A percentile compares a stretch with the other conserved stretches of the same genome.
These are phyloP conservation scores for Ilex paraguariensis DNA, from an alignment of 305 asterid genomes.

Conservation along the genomic window DNA sequence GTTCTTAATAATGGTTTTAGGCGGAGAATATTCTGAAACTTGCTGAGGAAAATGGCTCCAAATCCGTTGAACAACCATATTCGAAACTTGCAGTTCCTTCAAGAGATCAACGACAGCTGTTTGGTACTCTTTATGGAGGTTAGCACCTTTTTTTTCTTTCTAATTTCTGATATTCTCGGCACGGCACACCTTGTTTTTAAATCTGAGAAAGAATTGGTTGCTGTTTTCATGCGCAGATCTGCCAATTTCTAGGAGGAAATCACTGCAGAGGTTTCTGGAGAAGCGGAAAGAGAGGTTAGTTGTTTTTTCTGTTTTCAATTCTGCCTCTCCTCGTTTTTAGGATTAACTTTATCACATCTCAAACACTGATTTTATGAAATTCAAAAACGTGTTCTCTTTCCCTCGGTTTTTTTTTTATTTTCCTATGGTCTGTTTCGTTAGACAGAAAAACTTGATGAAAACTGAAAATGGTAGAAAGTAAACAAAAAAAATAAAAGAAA, in stretches of 20 bases:
- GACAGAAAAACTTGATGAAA: too few species aligned
- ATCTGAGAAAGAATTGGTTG: background rate
- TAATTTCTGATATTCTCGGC: too few species aligned
- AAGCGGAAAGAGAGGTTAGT: conserved; percentile 39
- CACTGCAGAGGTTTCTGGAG: conserved; percentile 39
- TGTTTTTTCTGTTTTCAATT: background rate
- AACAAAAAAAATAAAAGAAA: too few species aligned
- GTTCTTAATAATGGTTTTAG: conserved; percentile 10
- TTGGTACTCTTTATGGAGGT: conserved; percentile 26
- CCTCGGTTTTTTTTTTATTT: too few species aligned
- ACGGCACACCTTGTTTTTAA: too few species aligned
- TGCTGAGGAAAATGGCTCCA: conserved; percentile 18
- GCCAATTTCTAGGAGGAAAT: conserved; percentile 32
- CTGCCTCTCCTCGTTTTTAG: too few species aligned
- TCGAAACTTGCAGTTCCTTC: conserved; percentile 3
- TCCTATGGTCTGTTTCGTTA: too few species aligned
- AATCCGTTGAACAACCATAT: conserved; percentile 8
- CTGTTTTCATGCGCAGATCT: conserved; percentile 21
- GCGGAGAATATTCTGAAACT: conserved; percentile 35
- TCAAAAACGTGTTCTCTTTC: too few species aligned
- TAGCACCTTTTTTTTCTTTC: background rate
- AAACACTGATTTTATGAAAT: too few species aligned
- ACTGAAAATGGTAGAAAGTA: too few species aligned
- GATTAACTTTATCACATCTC: too few species aligned
- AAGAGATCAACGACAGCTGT: conserved; percentile 5